These are phyloP conservation scores for Angomonas ambiguus DNA, from an alignment of 208 protist species.

Conservation along the genomic window DNA sequence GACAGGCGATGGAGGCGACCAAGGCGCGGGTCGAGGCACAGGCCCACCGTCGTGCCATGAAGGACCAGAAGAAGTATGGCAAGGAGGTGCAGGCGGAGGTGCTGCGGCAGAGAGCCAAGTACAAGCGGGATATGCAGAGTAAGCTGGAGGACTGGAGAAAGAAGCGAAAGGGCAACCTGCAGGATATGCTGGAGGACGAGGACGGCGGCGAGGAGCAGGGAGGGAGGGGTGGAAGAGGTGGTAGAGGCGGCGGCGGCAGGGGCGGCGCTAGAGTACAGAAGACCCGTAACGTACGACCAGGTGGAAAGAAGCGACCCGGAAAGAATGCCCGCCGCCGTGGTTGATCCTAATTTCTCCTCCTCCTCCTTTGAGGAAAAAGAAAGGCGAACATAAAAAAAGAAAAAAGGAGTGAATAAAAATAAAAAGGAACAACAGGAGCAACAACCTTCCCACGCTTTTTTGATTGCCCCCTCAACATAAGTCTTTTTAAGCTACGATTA, in stretches of 20 bases:
- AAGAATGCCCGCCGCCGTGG: conserved; percentile 79
- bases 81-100: conserved; percentile 94
- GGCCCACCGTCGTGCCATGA: conserved; percentile 83
- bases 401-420: background rate
- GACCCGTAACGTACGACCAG: conserved; percentile 23
- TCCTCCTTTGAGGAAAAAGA: no score
- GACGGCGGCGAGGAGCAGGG: conserved; percentile 24
- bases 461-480: no score
- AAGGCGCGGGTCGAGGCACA: conserved; percentile 79
- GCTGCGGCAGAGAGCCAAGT: conserved; percentile 89
- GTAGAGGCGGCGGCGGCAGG: conserved; percentile 15
- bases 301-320: conserved; percentile 69
- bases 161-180: conserved; percentile 74
- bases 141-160: conserved; percentile 82
- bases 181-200: conserved; percentile 61
- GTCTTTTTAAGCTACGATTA: no score
- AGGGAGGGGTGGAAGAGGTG: conserved; percentile 12
- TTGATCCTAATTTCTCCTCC: conserved; percentile 23
- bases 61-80: conserved; percentile 94
- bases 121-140: conserved; percentile 90
- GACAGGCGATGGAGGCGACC: conserved; percentile 77
- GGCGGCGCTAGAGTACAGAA: no score
- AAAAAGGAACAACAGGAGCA: background rate
- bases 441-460: no score
- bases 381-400: conserved; percentile 5